Base-by-base conservation (phyloP, 768 basidiomycete species). In the Infundibulicybe gibba region DNA sequence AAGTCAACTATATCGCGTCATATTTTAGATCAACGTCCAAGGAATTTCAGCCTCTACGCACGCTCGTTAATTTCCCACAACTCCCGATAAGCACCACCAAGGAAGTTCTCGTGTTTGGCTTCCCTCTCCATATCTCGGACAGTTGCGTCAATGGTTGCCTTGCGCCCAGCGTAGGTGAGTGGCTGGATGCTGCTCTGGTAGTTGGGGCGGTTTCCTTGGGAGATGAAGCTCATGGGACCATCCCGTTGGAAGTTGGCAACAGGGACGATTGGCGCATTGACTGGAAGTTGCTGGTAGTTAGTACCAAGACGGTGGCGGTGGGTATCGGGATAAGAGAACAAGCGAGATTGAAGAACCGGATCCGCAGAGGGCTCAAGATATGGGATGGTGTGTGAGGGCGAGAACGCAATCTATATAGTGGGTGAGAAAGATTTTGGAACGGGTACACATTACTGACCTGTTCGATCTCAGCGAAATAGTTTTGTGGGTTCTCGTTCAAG, bases 391-490 rank as follows among this genome's bases (percentile, higher is more conserved):
- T 97, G 94, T 0, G 90, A 87, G 0, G 94, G 94, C 15, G 91
- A 80, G 76, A 91, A 94, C 2, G 93, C 93, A 49, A 69, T 73
- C 78, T 86, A 9, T n/a, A 40, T 37, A 20, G 30, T 21, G 5
- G 41, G 53, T 33, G 61, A 65, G 52, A 59, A 56, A 40, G 54
- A 53, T n/a, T 62, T 63, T 51, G 17, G 20, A 42, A 15, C 17
- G 25, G 5, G 12, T 12, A 66, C 63, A 52, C 55, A 61, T 35
- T 30, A 50, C 74, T 54, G 32, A 89, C 87, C 72, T 97, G 93
- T 66, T 98, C 94, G 40, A 94, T 85, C 71, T 97, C 94, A 43
- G 92, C 85, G 49, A 97, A 97, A 79, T 92, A 97, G 71, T 92
- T 91, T 61, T 85, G 72, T 15, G 77, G 72, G 60, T 88, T 87